Evolutionary conservation across 2,329 filamentous ascomycete species (phyloP), one percentile per base, ranked within the genome.

Genomic region (Mollisia scopiformis): DNA sequence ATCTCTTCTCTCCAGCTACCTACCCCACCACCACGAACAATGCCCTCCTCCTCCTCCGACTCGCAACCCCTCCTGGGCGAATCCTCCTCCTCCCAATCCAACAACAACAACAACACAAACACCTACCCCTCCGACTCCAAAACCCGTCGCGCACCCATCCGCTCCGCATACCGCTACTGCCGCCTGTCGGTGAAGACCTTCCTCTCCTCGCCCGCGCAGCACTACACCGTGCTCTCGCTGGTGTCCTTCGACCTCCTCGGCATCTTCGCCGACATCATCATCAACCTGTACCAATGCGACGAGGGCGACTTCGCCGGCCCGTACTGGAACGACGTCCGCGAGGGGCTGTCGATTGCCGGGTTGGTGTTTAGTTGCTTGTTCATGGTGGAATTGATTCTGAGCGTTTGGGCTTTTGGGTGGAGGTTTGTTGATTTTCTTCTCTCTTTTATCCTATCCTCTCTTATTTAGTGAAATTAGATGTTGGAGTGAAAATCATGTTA

Each of bases 301-400:
- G 66, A 72, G 57, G 57, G 61, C 3, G 61, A 58, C 43, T 47
- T 47, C 43, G 59, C 61, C 1, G 64, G 66, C 21, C 69, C 70
- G 6, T 59, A 28, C 16, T 77, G 75, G 73, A 68, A 73, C 51
- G 68, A 72, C 50, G 75, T 76, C 2, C 69, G 77, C 25, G 71
- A 78, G 10, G 77, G 71, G 0, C 74, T 90, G 41, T 80, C 80
- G 13, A 75, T 79, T 2, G 74, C 83, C 33, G 83, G 85, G 6
- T 73, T 90, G 47, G 76, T 84, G 2, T 86, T 90, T 70, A 88
- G 84, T 58, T 84, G 80, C 66, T 69, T 90, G 28, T 91, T 91
- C 71, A 79, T 91, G 77, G 67, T 81, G 0, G 89, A 91, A 74
- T 73, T 91, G 72, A 57, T 82, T 10, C 75, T 82, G 2, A 83